phyloP scores from a whole-genome alignment of 2,329 filamentous ascomycete genomes.

The Chalara sp. region DNA sequence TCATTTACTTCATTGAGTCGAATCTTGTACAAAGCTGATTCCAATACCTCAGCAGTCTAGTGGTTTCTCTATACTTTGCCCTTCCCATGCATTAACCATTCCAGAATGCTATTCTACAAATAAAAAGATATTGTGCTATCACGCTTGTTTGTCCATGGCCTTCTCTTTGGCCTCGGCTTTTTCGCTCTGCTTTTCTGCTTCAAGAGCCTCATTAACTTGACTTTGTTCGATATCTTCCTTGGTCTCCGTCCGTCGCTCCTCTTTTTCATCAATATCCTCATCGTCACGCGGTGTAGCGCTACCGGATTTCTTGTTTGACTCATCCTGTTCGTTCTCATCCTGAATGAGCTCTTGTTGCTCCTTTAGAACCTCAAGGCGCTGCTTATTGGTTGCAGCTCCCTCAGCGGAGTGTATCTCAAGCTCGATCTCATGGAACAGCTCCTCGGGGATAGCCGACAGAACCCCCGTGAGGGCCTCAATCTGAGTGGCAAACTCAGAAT shows the following conservation, averaged over 20 bases:
- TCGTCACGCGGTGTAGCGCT: constrained; percentile 74
- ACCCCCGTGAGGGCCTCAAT: constrained; percentile 91
- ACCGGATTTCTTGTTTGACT: constrained; percentile 69
- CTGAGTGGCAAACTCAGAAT: constrained; percentile 76
- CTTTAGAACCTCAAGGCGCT: constrained; percentile 94
- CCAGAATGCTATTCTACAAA: constrained; percentile 19
- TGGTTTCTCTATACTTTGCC: constrained; percentile 17
- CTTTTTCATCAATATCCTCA: constrained; percentile 92
- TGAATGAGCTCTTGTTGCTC: constrained; percentile 98
- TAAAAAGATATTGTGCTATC: constrained; percentile 11
- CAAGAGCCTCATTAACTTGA: constrained; percentile 46
- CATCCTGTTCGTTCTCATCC: constrained; percentile 90
- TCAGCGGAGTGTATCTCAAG: constrained; percentile 96
- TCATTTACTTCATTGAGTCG: constrained; percentile 1
- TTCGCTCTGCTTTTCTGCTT: constrained; percentile 45
- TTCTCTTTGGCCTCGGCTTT: constrained; percentile 35
- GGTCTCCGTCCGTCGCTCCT: constrained; percentile 57
- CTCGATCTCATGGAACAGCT: constrained; percentile 98
- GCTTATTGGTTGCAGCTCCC: constrained; percentile 96
- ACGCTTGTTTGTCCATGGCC: constrained; percentile 11
- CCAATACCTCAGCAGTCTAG: constrained; percentile 12
- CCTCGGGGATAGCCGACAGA: constrained; percentile 89
- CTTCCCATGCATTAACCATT: constrained; percentile 13
- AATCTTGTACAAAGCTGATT: constrained; percentile 17
- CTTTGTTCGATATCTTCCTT: constrained; percentile 38